Evolutionary conservation across 805 yeast genomes (phyloP).

Genomic region (Pichia heedii): DNA sequence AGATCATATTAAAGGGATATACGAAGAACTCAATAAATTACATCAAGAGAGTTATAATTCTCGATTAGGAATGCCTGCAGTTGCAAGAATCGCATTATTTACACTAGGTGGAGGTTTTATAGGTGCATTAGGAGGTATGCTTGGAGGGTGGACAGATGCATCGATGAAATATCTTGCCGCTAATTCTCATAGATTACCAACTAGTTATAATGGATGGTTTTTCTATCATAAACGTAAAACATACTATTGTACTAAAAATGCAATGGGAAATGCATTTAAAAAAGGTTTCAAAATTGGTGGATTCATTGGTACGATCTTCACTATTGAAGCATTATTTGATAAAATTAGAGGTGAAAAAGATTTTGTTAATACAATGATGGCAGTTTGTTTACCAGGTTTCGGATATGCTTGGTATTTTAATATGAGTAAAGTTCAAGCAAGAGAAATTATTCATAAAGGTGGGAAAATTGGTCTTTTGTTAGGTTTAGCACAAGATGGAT

Average conservation of each 20-base stretch:
- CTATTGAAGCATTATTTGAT: constrained; percentile 57
- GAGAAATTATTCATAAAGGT: constrained; percentile 41
- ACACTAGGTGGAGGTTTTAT: constrained; percentile 31
- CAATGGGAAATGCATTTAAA: constrained; percentile 39
- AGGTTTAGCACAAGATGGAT: constrained; percentile 60
- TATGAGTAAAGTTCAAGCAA: constrained; percentile 36
- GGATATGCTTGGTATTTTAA: constrained; percentile 38
- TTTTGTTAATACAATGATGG: constrained; percentile 51
- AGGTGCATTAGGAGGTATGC: constrained; percentile 49
- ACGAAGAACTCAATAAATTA: constrained; percentile 10
- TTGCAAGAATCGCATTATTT: constrained; percentile 35
- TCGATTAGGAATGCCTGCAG: constrained; percentile 42
- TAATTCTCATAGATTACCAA: constrained; percentile 76
- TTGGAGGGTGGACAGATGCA: constrained; percentile 46
- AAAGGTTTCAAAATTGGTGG: constrained; percentile 34
- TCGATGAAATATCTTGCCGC: constrained; percentile 62
- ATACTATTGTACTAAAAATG: constrained; percentile 56
- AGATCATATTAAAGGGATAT: constrained; percentile 9
- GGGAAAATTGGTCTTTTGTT: constrained; percentile 46
- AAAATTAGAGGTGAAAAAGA: constrained; percentile 40
- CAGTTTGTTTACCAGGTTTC: constrained; percentile 45
- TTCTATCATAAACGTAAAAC: constrained; percentile 79
- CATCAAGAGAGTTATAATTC: constrained; percentile 12
- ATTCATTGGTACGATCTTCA: constrained; percentile 43
- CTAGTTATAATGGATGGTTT: constrained; percentile 77